A percentile compares a stretch with the other conserved stretches of the same genome.
Conservation (phyloP, 352 stramenopile species). For the Phytophthora gonapodyides region DNA sequence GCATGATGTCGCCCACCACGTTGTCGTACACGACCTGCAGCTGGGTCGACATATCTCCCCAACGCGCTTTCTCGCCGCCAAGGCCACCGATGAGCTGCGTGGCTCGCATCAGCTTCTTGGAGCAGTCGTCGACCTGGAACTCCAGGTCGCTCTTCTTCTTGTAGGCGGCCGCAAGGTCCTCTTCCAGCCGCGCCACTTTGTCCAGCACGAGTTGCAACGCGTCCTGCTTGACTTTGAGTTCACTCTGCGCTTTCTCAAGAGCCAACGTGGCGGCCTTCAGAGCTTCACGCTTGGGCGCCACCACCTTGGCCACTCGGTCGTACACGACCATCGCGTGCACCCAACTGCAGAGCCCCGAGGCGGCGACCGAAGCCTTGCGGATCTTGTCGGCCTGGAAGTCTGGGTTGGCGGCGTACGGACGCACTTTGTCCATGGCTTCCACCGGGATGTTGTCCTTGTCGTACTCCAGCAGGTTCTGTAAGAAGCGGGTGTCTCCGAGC, state of each 20-base stretch:
- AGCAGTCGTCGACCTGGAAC: constrained; percentile 93
- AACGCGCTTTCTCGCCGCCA: constrained; percentile 93
- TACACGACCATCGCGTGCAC: constrained; percentile 97
- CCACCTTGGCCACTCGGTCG: constrained; percentile 92
- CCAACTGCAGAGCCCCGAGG: constrained; percentile 94
- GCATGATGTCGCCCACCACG: constrained; percentile 93
- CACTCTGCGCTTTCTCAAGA: constrained; percentile 85
- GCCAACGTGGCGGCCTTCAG: constrained; percentile 89
- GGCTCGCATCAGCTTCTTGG: constrained; percentile 91
- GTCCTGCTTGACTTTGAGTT: constrained; percentile 90
- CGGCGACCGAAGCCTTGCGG: constrained; percentile 94
- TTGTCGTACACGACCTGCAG: constrained; percentile 91
- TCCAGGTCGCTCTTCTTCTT: constrained; percentile 93
- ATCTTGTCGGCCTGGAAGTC: constrained; percentile 95
- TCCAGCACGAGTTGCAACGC: constrained; percentile 92
- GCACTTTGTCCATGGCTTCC: constrained; percentile 93
- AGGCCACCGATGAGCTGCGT: constrained; percentile 94
- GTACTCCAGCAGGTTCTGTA: constrained; percentile 94
- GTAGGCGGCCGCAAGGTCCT: constrained; percentile 88
- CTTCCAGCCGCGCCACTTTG: constrained; percentile 90
- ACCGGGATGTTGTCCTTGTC: constrained; percentile 95
- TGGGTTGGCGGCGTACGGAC: constrained; percentile 78
- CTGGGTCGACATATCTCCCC: constrained; percentile 89
- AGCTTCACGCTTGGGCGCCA: constrained; percentile 93
- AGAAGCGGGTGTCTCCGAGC: constrained; percentile 92